Conservation (phyloP, 495 filamentous ascomycete genomes). For the Cairneyella variabilis region DNA sequence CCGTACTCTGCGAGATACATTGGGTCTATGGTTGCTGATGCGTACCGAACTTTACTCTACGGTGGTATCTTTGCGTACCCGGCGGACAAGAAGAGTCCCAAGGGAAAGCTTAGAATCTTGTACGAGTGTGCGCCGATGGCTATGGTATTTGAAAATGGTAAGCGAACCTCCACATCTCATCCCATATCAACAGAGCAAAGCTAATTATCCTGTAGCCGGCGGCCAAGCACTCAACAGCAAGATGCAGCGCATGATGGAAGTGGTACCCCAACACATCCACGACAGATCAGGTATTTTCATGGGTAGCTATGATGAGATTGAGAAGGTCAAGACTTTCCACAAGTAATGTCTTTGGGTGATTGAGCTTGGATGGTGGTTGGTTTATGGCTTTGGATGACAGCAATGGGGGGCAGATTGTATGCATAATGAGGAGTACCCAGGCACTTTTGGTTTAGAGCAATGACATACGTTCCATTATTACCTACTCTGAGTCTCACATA, state of each 20-base stretch:
- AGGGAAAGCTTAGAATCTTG: slow-evolving; percentile 94
- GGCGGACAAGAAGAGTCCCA: slow-evolving; percentile 94
- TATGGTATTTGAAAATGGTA: slow-evolving; percentile 97
- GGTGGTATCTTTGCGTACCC: slow-evolving; percentile 98
- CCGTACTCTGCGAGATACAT: slow-evolving; percentile 96
- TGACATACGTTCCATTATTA: too few relatives aligned
- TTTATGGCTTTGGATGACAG: not conserved
- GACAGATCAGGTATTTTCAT: slow-evolving; percentile 95
- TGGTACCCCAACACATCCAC: slow-evolving; percentile 91
- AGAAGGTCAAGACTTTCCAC: slow-evolving; percentile 71
- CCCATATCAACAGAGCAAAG: not conserved
- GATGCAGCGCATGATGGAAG: slow-evolving; percentile 84
- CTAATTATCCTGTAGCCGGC: slow-evolving; percentile 55
- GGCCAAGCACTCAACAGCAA: slow-evolving; percentile 86
- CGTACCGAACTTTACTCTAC: slow-evolving; percentile 91
- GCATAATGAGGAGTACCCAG: not conserved
- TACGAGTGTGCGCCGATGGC: slow-evolving; percentile 99
- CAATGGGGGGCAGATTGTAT: not conserved
- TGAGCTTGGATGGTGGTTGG: not conserved
- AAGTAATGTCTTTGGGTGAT: slow-evolving; percentile 6
- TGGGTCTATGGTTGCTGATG: slow-evolving; percentile 96
- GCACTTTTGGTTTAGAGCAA: too few relatives aligned
- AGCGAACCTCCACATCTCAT: slow-evolving; percentile 27
- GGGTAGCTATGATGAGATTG: slow-evolving; percentile 89
- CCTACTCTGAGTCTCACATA: too few relatives aligned